Conservation (phyloP, 1,284 basidiomycete species). For the Sanguinoderma infundibulare region DNA sequence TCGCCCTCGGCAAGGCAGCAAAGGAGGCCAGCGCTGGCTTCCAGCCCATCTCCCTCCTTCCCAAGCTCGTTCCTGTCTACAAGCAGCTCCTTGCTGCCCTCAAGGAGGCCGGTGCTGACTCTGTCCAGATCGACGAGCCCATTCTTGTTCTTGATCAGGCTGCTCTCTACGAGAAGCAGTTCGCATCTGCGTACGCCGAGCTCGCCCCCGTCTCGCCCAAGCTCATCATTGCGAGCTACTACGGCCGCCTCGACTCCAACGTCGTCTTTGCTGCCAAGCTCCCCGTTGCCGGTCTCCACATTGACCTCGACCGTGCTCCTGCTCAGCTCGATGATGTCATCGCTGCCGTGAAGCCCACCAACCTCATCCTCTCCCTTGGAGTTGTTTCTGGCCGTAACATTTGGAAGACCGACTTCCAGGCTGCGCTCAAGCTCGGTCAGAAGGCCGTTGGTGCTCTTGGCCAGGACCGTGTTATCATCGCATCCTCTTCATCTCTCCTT, state of each 20-base stretch:
- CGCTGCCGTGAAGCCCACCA: slow-evolving; percentile 83
- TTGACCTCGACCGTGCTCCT: slow-evolving; percentile 95
- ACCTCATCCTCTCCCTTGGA: slow-evolving; percentile 90
- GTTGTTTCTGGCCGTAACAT: slow-evolving; percentile 99
- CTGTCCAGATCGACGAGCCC: slow-evolving; percentile 98
- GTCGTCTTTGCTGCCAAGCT: slow-evolving; percentile 91
- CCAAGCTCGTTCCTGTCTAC: slow-evolving; percentile 93
- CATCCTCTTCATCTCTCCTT: slow-evolving; percentile 96
- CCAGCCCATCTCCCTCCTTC: slow-evolving; percentile 89
- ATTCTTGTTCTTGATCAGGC: slow-evolving; percentile 93
- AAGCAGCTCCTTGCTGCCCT: slow-evolving; percentile 90
- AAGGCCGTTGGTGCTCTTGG: slow-evolving; percentile 87
- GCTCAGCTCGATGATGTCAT: slow-evolving; percentile 88
- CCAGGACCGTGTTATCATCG: slow-evolving; percentile 88
- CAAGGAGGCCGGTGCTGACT: slow-evolving; percentile 91
- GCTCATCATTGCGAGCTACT: slow-evolving; percentile 95
- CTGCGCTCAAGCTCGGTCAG: slow-evolving; percentile 84
- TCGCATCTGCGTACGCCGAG: slow-evolving; percentile 81
- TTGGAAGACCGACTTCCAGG: slow-evolving; percentile 97
- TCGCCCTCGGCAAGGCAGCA: slow-evolving; percentile 90
- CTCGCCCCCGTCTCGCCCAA: slow-evolving; percentile 87
- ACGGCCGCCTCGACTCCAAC: slow-evolving; percentile 95
- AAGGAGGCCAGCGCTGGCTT: slow-evolving; percentile 89
- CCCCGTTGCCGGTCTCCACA: slow-evolving; percentile 93
- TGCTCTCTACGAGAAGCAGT: slow-evolving; percentile 82